phyloP scores from a whole-genome alignment of 2,329 filamentous ascomycete genomes.

The Trichoderma afroharzianum region DNA sequence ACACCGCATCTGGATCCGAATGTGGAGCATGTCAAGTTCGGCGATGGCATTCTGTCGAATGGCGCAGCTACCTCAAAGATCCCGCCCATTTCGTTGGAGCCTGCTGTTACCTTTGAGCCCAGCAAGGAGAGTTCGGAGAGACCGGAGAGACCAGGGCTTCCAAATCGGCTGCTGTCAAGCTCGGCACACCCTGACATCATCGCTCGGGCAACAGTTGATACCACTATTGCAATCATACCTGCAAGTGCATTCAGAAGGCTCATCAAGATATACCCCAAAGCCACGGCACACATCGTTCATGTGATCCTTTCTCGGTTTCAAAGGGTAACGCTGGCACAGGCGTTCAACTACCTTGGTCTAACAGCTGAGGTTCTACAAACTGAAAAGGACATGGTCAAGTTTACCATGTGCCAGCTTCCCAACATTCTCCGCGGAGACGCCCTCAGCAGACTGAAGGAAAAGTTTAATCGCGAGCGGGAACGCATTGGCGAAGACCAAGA shows the following conservation, averaged over 20 bases:
- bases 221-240: constrained; percentile 96
- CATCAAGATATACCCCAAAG: constrained; percentile 91
- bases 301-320: constrained; percentile 94
- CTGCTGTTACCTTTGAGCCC: constrained; percentile 28
- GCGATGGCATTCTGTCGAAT: constrained; percentile 17
- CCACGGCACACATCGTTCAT: constrained; percentile 95
- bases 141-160: constrained; percentile 38
- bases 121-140: constrained; percentile 35
- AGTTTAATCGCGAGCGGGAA: constrained; percentile 82
- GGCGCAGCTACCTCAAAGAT: constrained; percentile 47
- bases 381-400: constrained; percentile 90
- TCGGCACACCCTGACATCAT: constrained; percentile 97
- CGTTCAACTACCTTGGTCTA: constrained; percentile 88
- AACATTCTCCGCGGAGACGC: constrained; percentile 85
- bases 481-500: constrained; percentile 76
- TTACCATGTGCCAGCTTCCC: constrained; percentile 85
- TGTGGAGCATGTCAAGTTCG: constrained; percentile 19
- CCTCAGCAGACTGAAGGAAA: constrained; percentile 81
- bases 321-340: constrained; percentile 88
- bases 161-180: constrained; percentile 51
- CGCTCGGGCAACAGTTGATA: constrained; percentile 91
- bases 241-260: constrained; percentile 91
- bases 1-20: constrained; percentile 38
- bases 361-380: constrained; percentile 89
- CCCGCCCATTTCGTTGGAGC: constrained; percentile 71